phyloP scores from a whole-genome alignment of 2,329 filamentous ascomycete genomes.

The Lachnellula arida region DNA sequence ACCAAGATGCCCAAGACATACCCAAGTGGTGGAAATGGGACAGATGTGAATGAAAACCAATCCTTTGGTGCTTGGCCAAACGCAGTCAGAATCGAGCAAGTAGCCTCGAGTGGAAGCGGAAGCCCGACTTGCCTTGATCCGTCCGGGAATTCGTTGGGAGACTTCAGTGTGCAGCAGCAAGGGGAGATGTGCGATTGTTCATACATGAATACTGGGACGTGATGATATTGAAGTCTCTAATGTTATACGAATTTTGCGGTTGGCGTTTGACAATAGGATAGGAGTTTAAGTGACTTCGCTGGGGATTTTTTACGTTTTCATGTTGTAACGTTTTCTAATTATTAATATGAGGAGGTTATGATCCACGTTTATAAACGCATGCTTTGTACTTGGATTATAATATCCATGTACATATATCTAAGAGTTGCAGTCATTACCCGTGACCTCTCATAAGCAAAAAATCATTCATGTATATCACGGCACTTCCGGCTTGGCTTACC shows the following conservation, averaged over 20 bases:
- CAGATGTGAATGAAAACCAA: constrained; percentile 18
- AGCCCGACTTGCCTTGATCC: constrained; percentile 50
- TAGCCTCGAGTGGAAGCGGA: constrained; percentile 42
- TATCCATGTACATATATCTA: too few relatives aligned
- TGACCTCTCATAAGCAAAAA: too few relatives aligned
- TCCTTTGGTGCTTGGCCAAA: constrained; percentile 50
- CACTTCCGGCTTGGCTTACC: too few relatives aligned
- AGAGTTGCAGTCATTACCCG: too few relatives aligned
- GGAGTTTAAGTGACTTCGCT: background rate
- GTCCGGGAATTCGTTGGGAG: constrained; percentile 34
- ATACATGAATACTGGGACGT: constrained; percentile 27
- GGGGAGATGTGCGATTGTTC: constrained; percentile 23
- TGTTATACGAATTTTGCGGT: background rate
- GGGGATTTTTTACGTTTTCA: background rate
- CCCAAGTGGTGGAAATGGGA: constrained; percentile 32
- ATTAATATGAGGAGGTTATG: background rate
- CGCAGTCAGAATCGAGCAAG: constrained; percentile 51
- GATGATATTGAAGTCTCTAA: constrained; percentile 1
- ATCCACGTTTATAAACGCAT: background rate
- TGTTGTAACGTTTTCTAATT: background rate
- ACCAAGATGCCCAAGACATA: constrained; percentile 45
- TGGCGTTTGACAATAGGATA: background rate
- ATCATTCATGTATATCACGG: too few relatives aligned
- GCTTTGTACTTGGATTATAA: background rate
- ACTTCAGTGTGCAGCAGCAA: constrained; percentile 31